Percentiles rank a stretch among this genome's conserved stretches.
Evolutionary conservation across 1,284 basidiomycete genomes (phyloP).

Genomic region (Erythrobasidium hasegawianum): DNA sequence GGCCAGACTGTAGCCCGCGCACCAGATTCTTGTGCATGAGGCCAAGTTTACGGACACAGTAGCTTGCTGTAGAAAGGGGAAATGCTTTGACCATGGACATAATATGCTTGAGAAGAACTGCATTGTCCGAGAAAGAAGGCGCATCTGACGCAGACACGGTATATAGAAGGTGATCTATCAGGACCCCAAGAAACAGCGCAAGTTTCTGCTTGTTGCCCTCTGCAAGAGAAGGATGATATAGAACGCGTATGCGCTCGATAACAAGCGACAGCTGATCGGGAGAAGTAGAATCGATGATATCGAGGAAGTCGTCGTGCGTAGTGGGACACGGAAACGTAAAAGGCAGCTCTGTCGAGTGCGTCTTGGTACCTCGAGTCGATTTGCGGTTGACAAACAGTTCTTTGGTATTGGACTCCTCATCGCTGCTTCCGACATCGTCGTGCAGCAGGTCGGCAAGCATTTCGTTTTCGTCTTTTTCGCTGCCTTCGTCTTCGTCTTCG

Average conservation of each 20-base stretch:
- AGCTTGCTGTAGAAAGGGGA: conserved; percentile 71
- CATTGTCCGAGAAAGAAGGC: conserved; percentile 62
- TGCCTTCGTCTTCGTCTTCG: conserved; percentile 54
- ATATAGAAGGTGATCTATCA: conserved; percentile 89
- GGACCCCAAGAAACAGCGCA: conserved; percentile 74
- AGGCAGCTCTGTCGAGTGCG: conserved; percentile 62
- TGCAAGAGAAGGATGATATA: conserved; percentile 86
- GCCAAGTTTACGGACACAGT: conserved; percentile 75
- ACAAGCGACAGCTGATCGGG: conserved; percentile 74
- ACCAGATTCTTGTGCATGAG: conserved; percentile 94
- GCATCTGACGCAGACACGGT: conserved; percentile 60
- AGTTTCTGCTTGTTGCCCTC: conserved; percentile 89
- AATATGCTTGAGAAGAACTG: conserved; percentile 76
- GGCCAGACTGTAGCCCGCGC: conserved; percentile 72
- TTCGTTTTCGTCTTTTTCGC: conserved; percentile 46
- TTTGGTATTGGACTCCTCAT: conserved; percentile 40
- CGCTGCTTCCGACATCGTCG: conserved; percentile 44
- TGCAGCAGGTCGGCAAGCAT: conserved; percentile 37
- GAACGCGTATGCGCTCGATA: conserved; percentile 80
- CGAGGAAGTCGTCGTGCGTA: conserved; percentile 80
- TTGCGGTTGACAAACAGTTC: conserved; percentile 12
- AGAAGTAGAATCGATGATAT: conserved; percentile 64
- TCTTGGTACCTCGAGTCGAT: background rate
- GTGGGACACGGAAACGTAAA: conserved; percentile 88
- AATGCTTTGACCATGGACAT: conserved; percentile 74